These are phyloP conservation scores for Fusarium sp. DNA, from an alignment of 2,329 filamentous ascomycete genomes.

Conservation along the genomic window DNA sequence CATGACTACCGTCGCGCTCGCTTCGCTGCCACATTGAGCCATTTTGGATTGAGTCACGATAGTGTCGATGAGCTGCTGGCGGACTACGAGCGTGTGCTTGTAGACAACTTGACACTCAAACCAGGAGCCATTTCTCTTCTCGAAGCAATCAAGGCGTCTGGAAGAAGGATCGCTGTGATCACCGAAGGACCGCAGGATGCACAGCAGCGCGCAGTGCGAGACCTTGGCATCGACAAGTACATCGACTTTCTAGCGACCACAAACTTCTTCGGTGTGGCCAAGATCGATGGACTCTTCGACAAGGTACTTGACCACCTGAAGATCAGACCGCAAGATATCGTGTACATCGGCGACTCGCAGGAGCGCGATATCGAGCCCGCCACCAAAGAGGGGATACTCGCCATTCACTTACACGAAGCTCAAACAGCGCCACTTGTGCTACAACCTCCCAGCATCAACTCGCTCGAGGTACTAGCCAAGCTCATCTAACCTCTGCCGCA, in stretches of 20 bases:
- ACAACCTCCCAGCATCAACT: conserved; percentile 20
- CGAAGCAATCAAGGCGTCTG: conserved; percentile 42
- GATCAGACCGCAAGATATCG: conserved; percentile 40
- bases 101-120: conserved; percentile 47
- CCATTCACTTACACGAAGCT: conserved; percentile 40
- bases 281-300: conserved; percentile 41
- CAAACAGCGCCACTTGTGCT: conserved; percentile 1
- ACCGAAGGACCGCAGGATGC: conserved; percentile 59
- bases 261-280: conserved; percentile 43
- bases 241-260: conserved; percentile 47
- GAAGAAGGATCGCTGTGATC: conserved; percentile 54
- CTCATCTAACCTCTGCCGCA: background rate
- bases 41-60: conserved; percentile 36
- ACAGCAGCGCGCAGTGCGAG: conserved; percentile 52
- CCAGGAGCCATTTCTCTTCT: conserved; percentile 50
- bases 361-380: conserved; percentile 45
- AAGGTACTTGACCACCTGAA: conserved; percentile 41
- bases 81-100: conserved; percentile 46
- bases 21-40: conserved; percentile 47
- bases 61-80: conserved; percentile 34
- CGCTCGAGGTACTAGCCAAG: conserved; percentile 16
- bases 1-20: conserved; percentile 54
- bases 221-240: conserved; percentile 36
- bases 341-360: conserved; percentile 44
- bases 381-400: conserved; percentile 39